Conservation (phyloP, 1,284 basidiomycete genomes). For the Anthracocystis panici-leucophaei region DNA sequence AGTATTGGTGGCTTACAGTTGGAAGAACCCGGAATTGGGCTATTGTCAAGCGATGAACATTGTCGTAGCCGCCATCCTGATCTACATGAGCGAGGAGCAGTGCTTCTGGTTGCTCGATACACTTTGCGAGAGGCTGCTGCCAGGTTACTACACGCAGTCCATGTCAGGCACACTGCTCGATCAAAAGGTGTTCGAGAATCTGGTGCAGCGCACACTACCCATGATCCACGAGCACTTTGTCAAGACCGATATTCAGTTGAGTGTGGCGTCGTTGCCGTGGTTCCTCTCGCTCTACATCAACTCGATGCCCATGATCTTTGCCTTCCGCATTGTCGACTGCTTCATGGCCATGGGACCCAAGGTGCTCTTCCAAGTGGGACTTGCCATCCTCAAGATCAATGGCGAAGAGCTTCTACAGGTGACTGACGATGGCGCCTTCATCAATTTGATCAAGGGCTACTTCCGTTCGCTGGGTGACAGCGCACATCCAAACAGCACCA, state of each 20-base stretch:
- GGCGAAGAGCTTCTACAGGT: conserved; percentile 92
- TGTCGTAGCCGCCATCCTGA: conserved; percentile 85
- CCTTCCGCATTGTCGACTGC: conserved; percentile 98
- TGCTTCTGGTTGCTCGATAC: conserved; percentile 98
- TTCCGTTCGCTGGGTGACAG: conserved; percentile 93
- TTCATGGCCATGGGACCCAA: conserved; percentile 99
- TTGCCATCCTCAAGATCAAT: conserved; percentile 98
- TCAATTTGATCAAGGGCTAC: conserved; percentile 79
- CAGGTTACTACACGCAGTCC: conserved; percentile 96
- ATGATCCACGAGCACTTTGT: conserved; percentile 93
- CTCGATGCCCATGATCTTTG: conserved; percentile 99
- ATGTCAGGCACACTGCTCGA: conserved; percentile 99
- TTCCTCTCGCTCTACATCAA: conserved; percentile 92
- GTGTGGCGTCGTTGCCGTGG: conserved; percentile 97
- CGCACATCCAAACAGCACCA: conserved; percentile 88
- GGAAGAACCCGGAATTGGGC: conserved; percentile 87
- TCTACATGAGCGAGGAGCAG: conserved; percentile 99
- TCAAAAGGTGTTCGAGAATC: conserved; percentile 95
- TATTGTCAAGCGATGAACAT: conserved; percentile 75
- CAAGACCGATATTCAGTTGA: conserved; percentile 92
- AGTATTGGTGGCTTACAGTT: conserved; percentile 95
- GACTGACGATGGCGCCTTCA: conserved; percentile 96
- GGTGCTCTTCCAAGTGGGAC: conserved; percentile 93
- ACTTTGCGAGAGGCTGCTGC: conserved; percentile 91
- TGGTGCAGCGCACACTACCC: conserved; percentile 82